phyloP scores from a whole-genome alignment of 495 filamentous ascomycete species.

The Paragyromitra xinjiangensis region DNA sequence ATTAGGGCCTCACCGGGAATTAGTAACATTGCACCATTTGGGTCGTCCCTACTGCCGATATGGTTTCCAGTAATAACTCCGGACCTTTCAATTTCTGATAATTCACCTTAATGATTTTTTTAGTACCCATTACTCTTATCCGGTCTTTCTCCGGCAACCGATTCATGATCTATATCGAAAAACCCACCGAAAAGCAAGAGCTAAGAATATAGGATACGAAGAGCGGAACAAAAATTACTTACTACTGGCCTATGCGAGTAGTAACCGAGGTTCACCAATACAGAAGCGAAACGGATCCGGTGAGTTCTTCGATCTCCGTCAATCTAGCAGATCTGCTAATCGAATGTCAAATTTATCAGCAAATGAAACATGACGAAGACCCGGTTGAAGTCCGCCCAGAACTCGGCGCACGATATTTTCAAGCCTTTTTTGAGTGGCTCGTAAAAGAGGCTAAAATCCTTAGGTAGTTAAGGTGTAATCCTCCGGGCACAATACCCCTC shows the following conservation, averaged over 20 bases:
- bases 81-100: neutral
- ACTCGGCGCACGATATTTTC: slow-evolving; percentile 38
- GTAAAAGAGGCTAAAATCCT: slow-evolving; percentile 51
- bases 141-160: slow-evolving; percentile 1
- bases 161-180: slow-evolving; percentile 19
- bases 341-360: slow-evolving; percentile 46
- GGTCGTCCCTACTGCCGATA: slow-evolving; percentile 15
- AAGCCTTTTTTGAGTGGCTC: slow-evolving; percentile 45
- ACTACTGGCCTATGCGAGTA: slow-evolving; percentile 35
- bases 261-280: slow-evolving; percentile 25
- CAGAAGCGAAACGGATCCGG: slow-evolving; percentile 28
- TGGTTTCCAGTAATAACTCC: neutral
- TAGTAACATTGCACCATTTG: slow-evolving; percentile 16
- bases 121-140: slow-evolving; percentile 17
- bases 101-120: slow-evolving; percentile 6
- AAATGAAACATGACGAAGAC: slow-evolving; percentile 47
- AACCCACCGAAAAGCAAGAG: neutral
- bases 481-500: slow-evolving; percentile 36
- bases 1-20: slow-evolving; percentile 32
- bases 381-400: slow-evolving; percentile 46
- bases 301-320: slow-evolving; percentile 41
- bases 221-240: neutral
- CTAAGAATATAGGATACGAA: neutral
- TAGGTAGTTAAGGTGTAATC: slow-evolving; percentile 37
- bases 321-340: slow-evolving; percentile 48